Percentiles rank a stretch among this genome's conserved stretches.
Evolutionary conservation across 441 rosid genomes (phyloP).

Genomic region (Jatropha multifida): DNA sequence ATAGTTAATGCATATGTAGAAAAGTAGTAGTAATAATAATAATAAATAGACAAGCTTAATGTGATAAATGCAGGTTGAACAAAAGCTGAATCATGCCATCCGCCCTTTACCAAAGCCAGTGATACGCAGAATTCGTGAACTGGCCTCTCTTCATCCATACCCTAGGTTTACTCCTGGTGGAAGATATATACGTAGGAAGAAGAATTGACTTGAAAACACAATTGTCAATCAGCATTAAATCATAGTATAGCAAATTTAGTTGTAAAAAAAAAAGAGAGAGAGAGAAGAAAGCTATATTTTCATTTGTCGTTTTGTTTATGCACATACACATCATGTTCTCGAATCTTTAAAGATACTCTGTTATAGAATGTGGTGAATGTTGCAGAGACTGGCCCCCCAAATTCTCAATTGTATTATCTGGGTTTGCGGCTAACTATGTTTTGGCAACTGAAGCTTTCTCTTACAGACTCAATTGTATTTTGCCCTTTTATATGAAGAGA

Average conservation of each 20-base stretch:
- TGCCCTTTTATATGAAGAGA: neutral
- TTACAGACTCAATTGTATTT: neutral
- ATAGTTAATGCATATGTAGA: neutral
- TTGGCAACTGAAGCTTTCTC: slow-evolving; percentile 7
- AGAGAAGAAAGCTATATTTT: neutral
- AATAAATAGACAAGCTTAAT: slow-evolving; percentile 7
- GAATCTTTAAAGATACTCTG: slow-evolving; percentile 15
- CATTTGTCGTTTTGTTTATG: slow-evolving; percentile 3
- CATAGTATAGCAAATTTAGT: slow-evolving; percentile 14
- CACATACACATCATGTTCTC: slow-evolving; percentile 25
- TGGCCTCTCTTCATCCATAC: slow-evolving; percentile 68
- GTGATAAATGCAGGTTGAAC: slow-evolving; percentile 46
- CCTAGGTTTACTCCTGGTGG: slow-evolving; percentile 45
- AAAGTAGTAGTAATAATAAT: neutral
- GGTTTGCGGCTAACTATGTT: slow-evolving; percentile 24
- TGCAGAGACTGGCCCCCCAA: slow-evolving; percentile 18
- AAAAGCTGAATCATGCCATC: slow-evolving; percentile 36
- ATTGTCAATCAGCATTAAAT: slow-evolving; percentile 21
- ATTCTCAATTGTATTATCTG: slow-evolving; percentile 22
- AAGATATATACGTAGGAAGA: slow-evolving; percentile 42
- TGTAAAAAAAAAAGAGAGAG: slow-evolving; percentile 13
- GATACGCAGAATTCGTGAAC: slow-evolving; percentile 58
- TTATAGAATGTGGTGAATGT: slow-evolving; percentile 29
- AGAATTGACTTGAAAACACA: slow-evolving; percentile 30
- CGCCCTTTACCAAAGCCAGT: slow-evolving; percentile 56